Conservation (phyloP, 2,329 filamentous ascomycete genomes). For the Raffaelea albimanens region DNA sequence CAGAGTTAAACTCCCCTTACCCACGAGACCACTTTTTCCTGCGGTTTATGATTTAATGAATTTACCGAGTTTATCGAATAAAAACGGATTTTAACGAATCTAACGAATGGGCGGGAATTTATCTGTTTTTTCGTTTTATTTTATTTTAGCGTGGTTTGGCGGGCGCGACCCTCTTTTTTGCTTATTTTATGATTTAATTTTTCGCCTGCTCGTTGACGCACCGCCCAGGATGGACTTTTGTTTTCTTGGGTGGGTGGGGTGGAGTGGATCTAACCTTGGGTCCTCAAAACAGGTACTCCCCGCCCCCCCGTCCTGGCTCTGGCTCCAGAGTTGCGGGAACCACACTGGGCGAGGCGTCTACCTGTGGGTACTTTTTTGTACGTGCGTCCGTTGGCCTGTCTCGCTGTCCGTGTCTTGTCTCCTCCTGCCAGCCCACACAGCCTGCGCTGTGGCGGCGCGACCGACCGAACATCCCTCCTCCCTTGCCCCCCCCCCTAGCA, state of each 20-base stretch:
- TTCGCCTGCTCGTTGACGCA: conserved; percentile 9
- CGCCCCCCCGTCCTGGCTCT: conserved; percentile 8
- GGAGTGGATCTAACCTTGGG: conserved; percentile 12
- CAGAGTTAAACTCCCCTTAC: conserved; percentile 15
- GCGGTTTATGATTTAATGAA: background rate
- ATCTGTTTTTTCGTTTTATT: background rate
- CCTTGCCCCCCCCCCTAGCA: background rate
- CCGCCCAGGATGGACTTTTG: conserved; percentile 6
- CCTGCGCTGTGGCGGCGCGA: background rate
- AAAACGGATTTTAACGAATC: too few relatives aligned
- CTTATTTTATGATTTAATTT: conserved; percentile 4
- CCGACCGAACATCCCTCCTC: background rate
- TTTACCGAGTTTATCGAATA: too few relatives aligned
- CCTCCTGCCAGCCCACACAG: too few relatives aligned
- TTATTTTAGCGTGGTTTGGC: conserved; percentile 6
- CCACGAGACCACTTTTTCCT: conserved; percentile 12
- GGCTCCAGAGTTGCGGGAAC: conserved; percentile 11
- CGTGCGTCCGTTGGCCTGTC: too few relatives aligned
- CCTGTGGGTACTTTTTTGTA: conserved; percentile 3
- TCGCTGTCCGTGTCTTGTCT: too few relatives aligned
- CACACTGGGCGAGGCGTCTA: conserved; percentile 6
- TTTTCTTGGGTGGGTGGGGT: conserved; percentile 6
- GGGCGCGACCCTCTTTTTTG: background rate
- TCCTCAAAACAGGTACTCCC: conserved; percentile 10
- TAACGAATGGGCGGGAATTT: too few relatives aligned